Base-by-base conservation (phyloP, 176 grass and related monocot genomes). In the Poa pratensis region DNA sequence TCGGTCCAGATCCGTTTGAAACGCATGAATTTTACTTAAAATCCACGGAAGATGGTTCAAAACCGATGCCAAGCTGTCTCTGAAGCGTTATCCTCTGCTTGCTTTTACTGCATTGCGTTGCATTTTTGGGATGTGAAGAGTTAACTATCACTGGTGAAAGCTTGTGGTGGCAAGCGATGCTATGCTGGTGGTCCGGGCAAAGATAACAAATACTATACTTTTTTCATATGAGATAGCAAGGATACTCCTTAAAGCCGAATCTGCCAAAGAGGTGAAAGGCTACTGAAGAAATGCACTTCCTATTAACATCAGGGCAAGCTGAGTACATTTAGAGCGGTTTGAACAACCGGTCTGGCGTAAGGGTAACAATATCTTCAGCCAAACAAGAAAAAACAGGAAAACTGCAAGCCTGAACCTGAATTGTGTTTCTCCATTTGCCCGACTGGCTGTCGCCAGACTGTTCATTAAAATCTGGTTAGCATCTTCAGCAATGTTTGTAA, bases 151-250 rank as follows among this genome's bases (percentile, higher is more conserved):
- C 1, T 6, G 27, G 13, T 10, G 54, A 0, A 50, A 77, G 71
- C 72, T 28, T 69, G 66, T 26, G 53, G 37, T 62, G 40, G 40
- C 84, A 40, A 51, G 53, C 12, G 1, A 62, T 71, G 62, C 62
- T 17, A 30, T 49, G 48, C 5, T 64, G 34, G 64, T 73, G 23
- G 45, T 90, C 79, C 88, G 54, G 78, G 63, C 78, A 74, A 90
- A 77, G n/a, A n/a, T n/a, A n/a, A n/a, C n/a, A n/a, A n/a, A n/a
- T n/a, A n/a, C n/a, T n/a, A n/a, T n/a, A n/a, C 20, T 67, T 67
- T 39, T 63, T 63, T 76, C 46, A 60, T 82, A 82, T 73, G 26
- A n/a, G 78, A 82, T 64, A 61, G 54, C 78, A 70, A 74, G 19
- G 15, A 75, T 50, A 16, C 51, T 32, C 30, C 30, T 68, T 42